Percentiles rank a stretch among this genome's conserved stretches.
Evolutionary conservation across 2,329 filamentous ascomycete species (phyloP).

Genomic region (Exophiala spinifera): DNA sequence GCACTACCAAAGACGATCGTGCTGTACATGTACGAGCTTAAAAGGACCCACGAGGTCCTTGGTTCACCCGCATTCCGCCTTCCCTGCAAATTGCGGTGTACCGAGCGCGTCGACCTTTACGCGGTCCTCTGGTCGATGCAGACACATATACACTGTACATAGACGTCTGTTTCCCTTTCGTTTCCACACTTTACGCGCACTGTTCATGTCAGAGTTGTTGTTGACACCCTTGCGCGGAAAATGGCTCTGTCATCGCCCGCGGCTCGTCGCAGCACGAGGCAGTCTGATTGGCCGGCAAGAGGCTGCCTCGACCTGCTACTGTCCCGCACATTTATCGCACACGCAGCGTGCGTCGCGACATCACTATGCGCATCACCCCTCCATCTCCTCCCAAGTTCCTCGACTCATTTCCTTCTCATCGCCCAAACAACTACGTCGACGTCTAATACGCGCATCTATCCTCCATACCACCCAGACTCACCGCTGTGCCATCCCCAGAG

Average conservation of each 20-base stretch:
- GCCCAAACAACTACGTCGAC: background rate
- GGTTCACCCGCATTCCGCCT: too few species aligned
- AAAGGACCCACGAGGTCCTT: background rate
- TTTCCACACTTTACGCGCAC: background rate
- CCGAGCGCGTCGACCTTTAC: background rate
- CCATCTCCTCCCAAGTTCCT: background rate
- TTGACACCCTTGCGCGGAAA: background rate
- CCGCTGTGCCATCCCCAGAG: background rate
- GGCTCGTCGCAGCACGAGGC: conserved; percentile 19
- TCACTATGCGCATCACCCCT: conserved; percentile 8
- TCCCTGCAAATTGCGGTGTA: too few species aligned
- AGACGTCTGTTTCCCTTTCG: background rate
- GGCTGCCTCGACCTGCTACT: conserved; percentile 6
- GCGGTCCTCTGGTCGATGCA: background rate
- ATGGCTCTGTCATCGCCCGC: conserved; percentile 10
- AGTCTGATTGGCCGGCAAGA: conserved; percentile 22
- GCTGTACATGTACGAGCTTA: background rate
- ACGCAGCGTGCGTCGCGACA: conserved; percentile 3
- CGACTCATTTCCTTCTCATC: background rate
- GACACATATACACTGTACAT: background rate
- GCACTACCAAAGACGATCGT: background rate
- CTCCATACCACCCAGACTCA: background rate
- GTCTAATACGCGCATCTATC: background rate
- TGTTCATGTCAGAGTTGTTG: background rate
- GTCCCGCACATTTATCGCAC: conserved; percentile 21